Conservation (phyloP, 129 eudicot species). For the Ambrosia artemisiifolia region DNA sequence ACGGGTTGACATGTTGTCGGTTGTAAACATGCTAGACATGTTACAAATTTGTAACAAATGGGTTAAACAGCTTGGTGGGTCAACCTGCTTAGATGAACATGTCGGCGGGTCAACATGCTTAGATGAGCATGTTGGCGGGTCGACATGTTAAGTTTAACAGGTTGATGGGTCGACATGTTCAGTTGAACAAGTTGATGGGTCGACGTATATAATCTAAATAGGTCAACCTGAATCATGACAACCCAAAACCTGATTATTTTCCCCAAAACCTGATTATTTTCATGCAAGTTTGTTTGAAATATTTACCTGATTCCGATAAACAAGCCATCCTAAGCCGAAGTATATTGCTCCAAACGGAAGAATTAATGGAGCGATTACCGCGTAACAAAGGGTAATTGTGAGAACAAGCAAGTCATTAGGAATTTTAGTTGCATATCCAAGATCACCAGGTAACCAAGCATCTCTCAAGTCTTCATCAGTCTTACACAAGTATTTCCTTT, state of each 20-base stretch:
- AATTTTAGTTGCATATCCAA: conserved; percentile 74
- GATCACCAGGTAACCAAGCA: conserved; percentile 89
- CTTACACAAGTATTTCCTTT: conserved; percentile 71
- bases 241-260: not conserved
- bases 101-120: not conserved
- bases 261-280: not conserved
- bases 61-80: not conserved
- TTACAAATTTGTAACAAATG: not conserved
- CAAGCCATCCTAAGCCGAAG: conserved; percentile 93
- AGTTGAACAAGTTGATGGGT: not conserved
- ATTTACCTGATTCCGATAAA: conserved; percentile 82
- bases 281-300: not conserved
- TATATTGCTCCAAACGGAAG: conserved; percentile 80
- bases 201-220: too few species aligned
- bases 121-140: not conserved
- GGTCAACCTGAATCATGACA: not conserved
- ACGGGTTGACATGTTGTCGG: not conserved
- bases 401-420: conserved; percentile 76
- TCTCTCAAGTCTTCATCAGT: conserved; percentile 73
- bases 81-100: not conserved
- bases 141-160: not conserved
- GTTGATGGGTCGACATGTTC: not conserved
- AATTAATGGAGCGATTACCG: conserved; percentile 79
- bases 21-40: not conserved
- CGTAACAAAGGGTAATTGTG: conserved; percentile 74